These are phyloP conservation scores for Arthroderma sp. DNA, from an alignment of 2,329 filamentous ascomycete genomes.

Conservation along the genomic window DNA sequence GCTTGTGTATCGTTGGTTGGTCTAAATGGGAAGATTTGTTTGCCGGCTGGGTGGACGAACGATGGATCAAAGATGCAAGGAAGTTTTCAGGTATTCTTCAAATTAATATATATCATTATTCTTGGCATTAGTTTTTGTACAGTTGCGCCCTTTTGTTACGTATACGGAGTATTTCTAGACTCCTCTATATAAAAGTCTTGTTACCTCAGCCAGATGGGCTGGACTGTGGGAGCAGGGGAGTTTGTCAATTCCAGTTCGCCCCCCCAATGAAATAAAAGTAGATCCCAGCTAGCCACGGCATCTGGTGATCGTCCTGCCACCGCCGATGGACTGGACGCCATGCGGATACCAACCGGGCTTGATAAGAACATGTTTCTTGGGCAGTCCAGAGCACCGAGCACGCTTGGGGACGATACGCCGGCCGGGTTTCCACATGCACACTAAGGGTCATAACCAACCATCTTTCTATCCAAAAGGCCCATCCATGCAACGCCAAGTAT, in stretches of 20 bases:
- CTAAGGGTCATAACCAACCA: background rate
- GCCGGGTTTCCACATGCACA: background rate
- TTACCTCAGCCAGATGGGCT: too few species aligned
- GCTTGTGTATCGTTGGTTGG: background rate
- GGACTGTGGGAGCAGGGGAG: too few species aligned
- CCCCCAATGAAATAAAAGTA: background rate
- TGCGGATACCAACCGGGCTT: background rate
- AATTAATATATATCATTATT: background rate
- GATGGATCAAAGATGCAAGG: background rate
- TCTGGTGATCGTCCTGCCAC: background rate
- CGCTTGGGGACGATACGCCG: background rate
- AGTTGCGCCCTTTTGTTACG: background rate
- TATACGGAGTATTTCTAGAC: slow-evolving; percentile 1
- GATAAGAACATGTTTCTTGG: background rate
- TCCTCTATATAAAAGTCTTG: background rate
- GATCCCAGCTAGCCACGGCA: background rate
- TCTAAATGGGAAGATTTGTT: background rate
- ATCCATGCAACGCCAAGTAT: slow-evolving; percentile 4
- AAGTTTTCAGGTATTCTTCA: background rate
- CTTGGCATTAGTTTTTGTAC: background rate
- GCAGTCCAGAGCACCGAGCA: background rate
- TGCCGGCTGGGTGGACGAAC: background rate
- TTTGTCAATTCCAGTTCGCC: background rate
- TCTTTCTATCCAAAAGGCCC: background rate
- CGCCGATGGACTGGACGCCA: background rate